A percentile compares a stretch with the other conserved stretches of the same genome.
Evolutionary conservation across 805 yeast genomes (phyloP).

Genomic region (Candida suzukii): DNA sequence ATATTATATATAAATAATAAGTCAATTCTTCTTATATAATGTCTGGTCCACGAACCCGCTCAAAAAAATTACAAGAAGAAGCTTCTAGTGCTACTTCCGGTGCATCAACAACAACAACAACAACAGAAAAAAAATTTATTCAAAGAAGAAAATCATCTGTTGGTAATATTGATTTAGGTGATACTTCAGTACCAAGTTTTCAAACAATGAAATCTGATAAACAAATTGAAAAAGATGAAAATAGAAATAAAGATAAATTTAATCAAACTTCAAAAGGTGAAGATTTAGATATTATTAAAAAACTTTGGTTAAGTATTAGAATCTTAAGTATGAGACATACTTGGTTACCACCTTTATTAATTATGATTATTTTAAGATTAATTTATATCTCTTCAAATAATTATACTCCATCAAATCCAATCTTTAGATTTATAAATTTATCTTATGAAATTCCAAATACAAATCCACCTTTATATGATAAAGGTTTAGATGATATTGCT

Average conservation of each 20-base stretch:
- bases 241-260: slow-evolving; percentile 3
- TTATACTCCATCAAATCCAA: slow-evolving; percentile 48
- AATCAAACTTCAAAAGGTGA: slow-evolving; percentile 17
- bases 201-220: slow-evolving; percentile 55
- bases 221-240: slow-evolving; percentile 28
- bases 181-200: slow-evolving; percentile 57
- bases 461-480: slow-evolving; percentile 60
- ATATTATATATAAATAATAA: too few relatives aligned
- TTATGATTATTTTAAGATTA: slow-evolving; percentile 33
- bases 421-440: slow-evolving; percentile 56
- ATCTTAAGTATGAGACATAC: slow-evolving; percentile 57
- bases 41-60: slow-evolving; percentile 16
- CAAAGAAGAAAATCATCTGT: slow-evolving; percentile 46
- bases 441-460: slow-evolving; percentile 59
- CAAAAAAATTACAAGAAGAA: slow-evolving; percentile 11
- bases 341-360: slow-evolving; percentile 63
- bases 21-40: background rate
- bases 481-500: slow-evolving; percentile 76
- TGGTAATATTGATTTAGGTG: slow-evolving; percentile 72
- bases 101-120: slow-evolving; percentile 2
- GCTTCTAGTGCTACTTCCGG: too few relatives aligned
- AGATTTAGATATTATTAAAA: slow-evolving; percentile 29
- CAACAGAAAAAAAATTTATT: slow-evolving; percentile 3
- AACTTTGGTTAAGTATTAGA: slow-evolving; percentile 49
- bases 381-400: slow-evolving; percentile 52